Base-by-base conservation (phyloP, 73 alveolate genomes). In the Paramecium caudatum region DNA sequence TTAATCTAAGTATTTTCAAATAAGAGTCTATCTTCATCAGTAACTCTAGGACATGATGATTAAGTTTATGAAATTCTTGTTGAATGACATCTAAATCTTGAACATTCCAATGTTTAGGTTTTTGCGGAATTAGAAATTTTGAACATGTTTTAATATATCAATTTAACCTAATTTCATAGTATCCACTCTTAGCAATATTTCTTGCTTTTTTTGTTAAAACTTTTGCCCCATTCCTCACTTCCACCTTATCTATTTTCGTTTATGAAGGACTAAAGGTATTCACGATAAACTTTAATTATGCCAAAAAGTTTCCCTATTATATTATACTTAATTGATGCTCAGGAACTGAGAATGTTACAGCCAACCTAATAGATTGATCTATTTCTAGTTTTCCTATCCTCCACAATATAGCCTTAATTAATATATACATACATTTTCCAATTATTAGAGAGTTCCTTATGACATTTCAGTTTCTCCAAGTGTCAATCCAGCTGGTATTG, bases 121-220 rank as follows among this genome's bases (percentile, higher is more conserved):
- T n/a, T n/a, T n/a, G n/a, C n/a, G n/a, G n/a, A n/a, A n/a, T n/a
- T n/a, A n/a, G n/a, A n/a, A n/a, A n/a, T n/a, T n/a, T n/a, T n/a
- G n/a, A n/a, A n/a, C n/a, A n/a, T n/a, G n/a, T n/a, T n/a, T n/a
- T 41, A 41, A 41, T 9, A 48, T 48, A 8, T 86, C 93, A 86
- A 86, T 86, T 86, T 63, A 86, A 86, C 65, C 93, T 86, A 17
- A 86, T 86, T 63, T 86, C 93, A 15, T 86, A 86, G 65, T 86
- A 78, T 12, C 93, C 93, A 62, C 90, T 62, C 55, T 86, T 86
- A 9, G 93, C 69, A 16, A 86, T 46, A 39, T 86, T 86, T 5
- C 88, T 36, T 7, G 88, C 88, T 37, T 74, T 74, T 46, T 65
- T 86, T 2, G 93, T 65, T 5, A 86, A 55, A n/a, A 47, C 47